Evolutionary conservation across 1,284 basidiomycete genomes (phyloP).

Genomic region (Puccinia coronata): DNA sequence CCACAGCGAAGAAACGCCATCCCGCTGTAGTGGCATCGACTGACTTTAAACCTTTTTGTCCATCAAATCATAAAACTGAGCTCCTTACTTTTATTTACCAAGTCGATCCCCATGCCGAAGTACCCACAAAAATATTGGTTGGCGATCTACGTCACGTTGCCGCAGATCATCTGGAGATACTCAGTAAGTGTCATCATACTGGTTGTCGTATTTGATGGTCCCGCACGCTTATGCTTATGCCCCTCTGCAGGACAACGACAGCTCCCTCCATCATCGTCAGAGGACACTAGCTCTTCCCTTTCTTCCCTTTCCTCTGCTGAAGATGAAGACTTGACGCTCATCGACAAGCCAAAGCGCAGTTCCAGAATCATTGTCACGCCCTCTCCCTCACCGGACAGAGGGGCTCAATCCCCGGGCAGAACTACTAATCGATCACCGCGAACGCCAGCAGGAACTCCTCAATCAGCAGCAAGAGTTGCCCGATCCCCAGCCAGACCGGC

Average conservation of each 20-base stretch:
- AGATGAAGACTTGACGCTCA: not conserved
- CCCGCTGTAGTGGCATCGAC: not conserved
- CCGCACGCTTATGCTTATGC: too few species aligned
- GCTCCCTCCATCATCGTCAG: too few species aligned
- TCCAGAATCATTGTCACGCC: not conserved
- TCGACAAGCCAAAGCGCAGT: not conserved
- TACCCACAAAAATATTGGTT: slow-evolving; percentile 1
- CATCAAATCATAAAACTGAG: not conserved
- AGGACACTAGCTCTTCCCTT: not conserved
- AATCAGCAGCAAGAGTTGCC: not conserved
- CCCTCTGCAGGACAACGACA: too few species aligned
- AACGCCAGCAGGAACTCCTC: not conserved
- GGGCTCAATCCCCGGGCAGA: not conserved
- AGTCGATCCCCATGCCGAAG: not conserved
- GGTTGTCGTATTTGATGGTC: too few species aligned
- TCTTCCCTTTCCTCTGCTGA: not conserved
- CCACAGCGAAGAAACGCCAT: not conserved
- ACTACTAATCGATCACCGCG: not conserved
- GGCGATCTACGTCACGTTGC: not conserved
- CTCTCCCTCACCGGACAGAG: not conserved
- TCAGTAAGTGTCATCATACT: not conserved
- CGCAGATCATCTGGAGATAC: not conserved
- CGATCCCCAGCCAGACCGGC: not conserved
- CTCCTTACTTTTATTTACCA: not conserved
- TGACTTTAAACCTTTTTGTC: not conserved